phyloP scores from a whole-genome alignment of 352 stramenopile genomes.

The Globisporangium okanoganense region DNA sequence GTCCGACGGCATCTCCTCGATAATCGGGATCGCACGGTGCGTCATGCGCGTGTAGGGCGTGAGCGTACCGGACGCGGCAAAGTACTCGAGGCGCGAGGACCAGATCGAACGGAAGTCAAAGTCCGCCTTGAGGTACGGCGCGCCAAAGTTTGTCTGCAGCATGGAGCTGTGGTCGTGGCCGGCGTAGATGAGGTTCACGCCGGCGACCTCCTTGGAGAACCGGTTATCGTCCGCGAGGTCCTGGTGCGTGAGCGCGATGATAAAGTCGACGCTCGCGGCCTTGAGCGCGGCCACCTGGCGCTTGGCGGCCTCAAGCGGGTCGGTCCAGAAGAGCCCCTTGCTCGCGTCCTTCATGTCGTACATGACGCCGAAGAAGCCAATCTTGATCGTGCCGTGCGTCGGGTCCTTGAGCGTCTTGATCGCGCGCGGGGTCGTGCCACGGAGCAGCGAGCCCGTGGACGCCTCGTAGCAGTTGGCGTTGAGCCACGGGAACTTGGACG shows the following conservation, averaged over 20 bases:
- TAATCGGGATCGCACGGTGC: conserved; percentile 50
- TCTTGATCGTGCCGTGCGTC: conserved; percentile 39
- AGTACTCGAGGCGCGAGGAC: conserved; percentile 59
- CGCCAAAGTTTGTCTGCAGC: conserved; percentile 62
- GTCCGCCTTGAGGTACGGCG: conserved; percentile 69
- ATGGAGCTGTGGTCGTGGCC: conserved; percentile 71
- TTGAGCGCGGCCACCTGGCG: conserved; percentile 40
- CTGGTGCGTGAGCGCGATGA: conserved; percentile 76
- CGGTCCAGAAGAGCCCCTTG: conserved; percentile 62
- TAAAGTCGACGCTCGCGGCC: conserved; percentile 53
- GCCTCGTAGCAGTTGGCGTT: conserved; percentile 75
- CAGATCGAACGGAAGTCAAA: conserved; percentile 75
- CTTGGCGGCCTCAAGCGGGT: conserved; percentile 56
- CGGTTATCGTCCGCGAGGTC: conserved; percentile 59
- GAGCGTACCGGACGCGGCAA: conserved; percentile 26
- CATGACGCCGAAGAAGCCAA: conserved; percentile 73
- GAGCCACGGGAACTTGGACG: conserved; percentile 62
- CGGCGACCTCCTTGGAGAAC: conserved; percentile 57
- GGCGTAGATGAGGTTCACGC: conserved; percentile 63
- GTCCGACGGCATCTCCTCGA: conserved; percentile 55
- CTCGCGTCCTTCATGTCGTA: conserved; percentile 71
- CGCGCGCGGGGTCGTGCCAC: conserved; percentile 36
- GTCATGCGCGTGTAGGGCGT: conserved; percentile 38
- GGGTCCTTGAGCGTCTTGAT: conserved; percentile 43
- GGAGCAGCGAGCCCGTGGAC: conserved; percentile 33